These are phyloP conservation scores for Periglandula ipomoeae DNA, from an alignment of 2,329 filamentous ascomycete genomes.

Conservation along the genomic window DNA sequence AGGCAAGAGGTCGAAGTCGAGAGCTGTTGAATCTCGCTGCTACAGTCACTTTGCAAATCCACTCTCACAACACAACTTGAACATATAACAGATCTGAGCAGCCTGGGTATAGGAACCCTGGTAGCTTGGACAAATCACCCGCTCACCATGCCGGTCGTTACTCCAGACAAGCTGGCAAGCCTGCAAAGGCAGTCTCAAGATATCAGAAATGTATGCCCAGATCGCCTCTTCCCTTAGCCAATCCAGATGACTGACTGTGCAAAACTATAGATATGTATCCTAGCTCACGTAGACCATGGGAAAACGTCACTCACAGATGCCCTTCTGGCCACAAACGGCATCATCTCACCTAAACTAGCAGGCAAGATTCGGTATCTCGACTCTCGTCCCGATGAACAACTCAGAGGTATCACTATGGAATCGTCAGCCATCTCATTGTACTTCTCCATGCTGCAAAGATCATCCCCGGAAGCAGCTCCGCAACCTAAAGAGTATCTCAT, in stretches of 20 bases:
- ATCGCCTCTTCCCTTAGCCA: neutral
- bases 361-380: slow-evolving; percentile 98
- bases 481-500: slow-evolving; percentile 84
- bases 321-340: slow-evolving; percentile 95
- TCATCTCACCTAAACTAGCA: slow-evolving; percentile 94
- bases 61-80: neutral
- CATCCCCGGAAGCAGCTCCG: slow-evolving; percentile 56
- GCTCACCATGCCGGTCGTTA: slow-evolving; percentile 77
- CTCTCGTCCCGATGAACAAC: slow-evolving; percentile 90
- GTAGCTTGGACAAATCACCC: neutral
- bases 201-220: slow-evolving; percentile 71
- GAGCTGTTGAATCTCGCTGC: neutral
- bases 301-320: slow-evolving; percentile 97
- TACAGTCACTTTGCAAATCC: neutral
- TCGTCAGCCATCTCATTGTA: slow-evolving; percentile 95
- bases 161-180: slow-evolving; percentile 78
- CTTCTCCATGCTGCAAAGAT: slow-evolving; percentile 80
- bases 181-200: slow-evolving; percentile 82
- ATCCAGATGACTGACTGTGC: neutral
- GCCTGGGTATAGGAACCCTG: neutral
- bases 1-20: neutral
- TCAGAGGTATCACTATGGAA: slow-evolving; percentile 98
- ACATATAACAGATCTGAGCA: neutral
- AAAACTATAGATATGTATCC: slow-evolving; percentile 72
- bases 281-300: slow-evolving; percentile 96